Conservation (phyloP, 1,284 basidiomycete genomes). For the Fomes fomentarius region DNA sequence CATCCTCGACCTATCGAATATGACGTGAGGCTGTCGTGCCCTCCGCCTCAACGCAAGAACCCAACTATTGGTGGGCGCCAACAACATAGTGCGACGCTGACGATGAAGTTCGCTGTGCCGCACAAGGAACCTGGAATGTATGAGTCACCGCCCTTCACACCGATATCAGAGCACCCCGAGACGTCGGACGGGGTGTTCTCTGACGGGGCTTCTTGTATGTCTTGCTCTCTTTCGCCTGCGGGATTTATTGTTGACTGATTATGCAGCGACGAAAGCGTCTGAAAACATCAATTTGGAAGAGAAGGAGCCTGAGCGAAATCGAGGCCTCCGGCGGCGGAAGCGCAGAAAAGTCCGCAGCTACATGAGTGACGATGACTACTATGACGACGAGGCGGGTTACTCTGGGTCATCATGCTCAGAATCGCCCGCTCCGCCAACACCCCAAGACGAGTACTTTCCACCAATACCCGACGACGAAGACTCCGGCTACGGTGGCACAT, state of each 20-base stretch:
- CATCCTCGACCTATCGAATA: conserved; percentile 26
- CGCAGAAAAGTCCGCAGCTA: conserved; percentile 23
- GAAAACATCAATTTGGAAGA: no score
- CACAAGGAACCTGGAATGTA: conserved; percentile 1
- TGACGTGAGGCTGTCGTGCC: conserved; percentile 32
- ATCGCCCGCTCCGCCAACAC: conserved; percentile 20
- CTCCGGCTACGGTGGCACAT: neutral
- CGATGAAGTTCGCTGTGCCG: conserved; percentile 30
- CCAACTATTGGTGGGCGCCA: conserved; percentile 28
- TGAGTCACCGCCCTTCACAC: conserved; percentile 12
- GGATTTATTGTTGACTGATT: neutral
- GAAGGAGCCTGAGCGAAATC: no score
- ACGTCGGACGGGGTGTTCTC: conserved; percentile 10
- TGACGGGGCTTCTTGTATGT: conserved; percentile 19
- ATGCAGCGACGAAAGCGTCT: conserved; percentile 14
- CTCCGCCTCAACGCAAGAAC: conserved; percentile 33
- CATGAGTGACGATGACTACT: conserved; percentile 12
- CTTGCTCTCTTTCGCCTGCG: neutral
- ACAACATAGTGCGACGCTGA: conserved; percentile 31
- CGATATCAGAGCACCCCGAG: conserved; percentile 13
- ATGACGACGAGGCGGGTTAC: conserved; percentile 10
- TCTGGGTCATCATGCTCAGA: conserved; percentile 14
- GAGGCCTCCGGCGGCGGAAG: conserved; percentile 36
- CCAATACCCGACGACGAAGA: conserved; percentile 6
- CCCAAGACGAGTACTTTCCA: conserved; percentile 25